Base-by-base conservation (phyloP, 108 stramenopile species). In the Phaeodactylum tricornutum region DNA sequence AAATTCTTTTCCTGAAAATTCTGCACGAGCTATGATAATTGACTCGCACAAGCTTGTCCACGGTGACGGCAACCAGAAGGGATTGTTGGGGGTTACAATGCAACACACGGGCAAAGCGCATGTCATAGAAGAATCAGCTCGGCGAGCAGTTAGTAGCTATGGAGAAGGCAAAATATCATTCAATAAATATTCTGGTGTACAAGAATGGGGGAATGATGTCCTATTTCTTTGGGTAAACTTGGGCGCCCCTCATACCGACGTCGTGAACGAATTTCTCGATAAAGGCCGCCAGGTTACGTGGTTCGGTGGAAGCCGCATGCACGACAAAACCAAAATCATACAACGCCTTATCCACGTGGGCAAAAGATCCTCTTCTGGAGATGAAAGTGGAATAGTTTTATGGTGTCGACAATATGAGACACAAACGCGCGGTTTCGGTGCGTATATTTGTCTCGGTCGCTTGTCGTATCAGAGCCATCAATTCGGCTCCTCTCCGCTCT, bases 151-250 rank as follows among this genome's bases (percentile, higher is more conserved):
- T 5, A 23, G 20, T 17, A 9, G 36, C 24, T 11, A 49, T 2
- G 29, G 11, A 2, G 15, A 19, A 14, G 41, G 11, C 2, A 43
- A 42, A 24, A 29, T 83, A 11, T 90, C 87, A 3, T 90, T 90
- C 58, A 90, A 90, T 62, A 90, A 85, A 50, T 85, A 74, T 46
- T 69, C 72, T 55, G 87, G 87, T 14, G 77, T 85, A 0, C 79
- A 78, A 47, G 79, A 82, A 58, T 90, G 81, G 78, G 56, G 62
- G 27, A 72, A 79, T 55, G 54, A 47, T 44, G 60, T 54, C 17
- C 30, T 75, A 20, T 82, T 81, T 66, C 60, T 84, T 7, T 84
- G 78, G 77, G 72, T 84, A 16, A 86, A 86, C 46, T 31, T 85
- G 19, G 59, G 61, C 38, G 66, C 58, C 1, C 41, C 46, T 23